Conservation (phyloP, 768 basidiomycete genomes). For the Mycena rosella region DNA sequence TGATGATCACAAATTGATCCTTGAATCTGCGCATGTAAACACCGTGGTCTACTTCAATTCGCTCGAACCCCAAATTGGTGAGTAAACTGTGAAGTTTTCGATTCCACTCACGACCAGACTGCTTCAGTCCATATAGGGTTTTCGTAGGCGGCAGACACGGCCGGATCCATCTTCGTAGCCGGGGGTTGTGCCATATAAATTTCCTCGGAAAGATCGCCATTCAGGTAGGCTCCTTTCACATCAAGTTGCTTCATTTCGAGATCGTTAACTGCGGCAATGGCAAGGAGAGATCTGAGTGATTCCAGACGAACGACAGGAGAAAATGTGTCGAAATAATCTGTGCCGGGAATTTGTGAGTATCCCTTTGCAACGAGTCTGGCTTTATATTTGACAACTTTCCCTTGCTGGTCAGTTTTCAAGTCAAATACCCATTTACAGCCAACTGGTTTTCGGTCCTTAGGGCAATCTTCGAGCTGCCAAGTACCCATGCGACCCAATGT, state of each 20-base stretch:
- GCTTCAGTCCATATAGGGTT: slow-evolving; percentile 1
- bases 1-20: too few species aligned
- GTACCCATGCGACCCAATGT: slow-evolving; percentile 2
- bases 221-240: too few species aligned
- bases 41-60: background rate
- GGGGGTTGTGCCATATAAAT: too few species aligned
- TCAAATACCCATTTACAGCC: too few species aligned
- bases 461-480: slow-evolving; percentile 7
- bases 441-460: background rate
- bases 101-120: slow-evolving; percentile 16
- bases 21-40: slow-evolving; percentile 4
- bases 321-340: too few species aligned
- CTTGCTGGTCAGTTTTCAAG: too few species aligned
- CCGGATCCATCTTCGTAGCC: too few species aligned
- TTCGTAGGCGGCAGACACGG: background rate
- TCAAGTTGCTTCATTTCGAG: slow-evolving; percentile 9
- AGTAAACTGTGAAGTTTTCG: slow-evolving; percentile 6
- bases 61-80: background rate
- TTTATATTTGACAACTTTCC: too few species aligned
- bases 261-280: slow-evolving; percentile 4
- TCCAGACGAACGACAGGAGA: slow-evolving; percentile 4
- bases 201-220: too few species aligned
- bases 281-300: background rate
- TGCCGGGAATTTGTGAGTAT: too few species aligned
- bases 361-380: too few species aligned